Percentiles rank a stretch among this genome's conserved stretches.
These are phyloP conservation scores for Chiua sp. DNA, from an alignment of 1,284 basidiomycete genomes.

Conservation along the genomic window DNA sequence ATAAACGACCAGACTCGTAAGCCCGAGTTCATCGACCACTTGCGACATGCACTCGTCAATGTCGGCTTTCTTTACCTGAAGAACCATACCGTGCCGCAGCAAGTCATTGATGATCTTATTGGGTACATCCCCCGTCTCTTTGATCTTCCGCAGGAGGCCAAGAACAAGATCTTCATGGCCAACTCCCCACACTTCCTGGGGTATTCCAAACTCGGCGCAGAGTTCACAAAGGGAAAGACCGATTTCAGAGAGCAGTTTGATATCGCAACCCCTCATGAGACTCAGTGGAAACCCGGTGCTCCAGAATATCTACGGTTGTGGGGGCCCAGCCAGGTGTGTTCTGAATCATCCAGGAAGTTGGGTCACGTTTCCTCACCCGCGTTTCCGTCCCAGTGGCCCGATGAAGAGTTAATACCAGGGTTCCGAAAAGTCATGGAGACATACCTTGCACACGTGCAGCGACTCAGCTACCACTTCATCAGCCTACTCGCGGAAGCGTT, in stretches of 20 bases:
- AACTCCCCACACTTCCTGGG: constrained; percentile 49
- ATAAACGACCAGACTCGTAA: constrained; percentile 28
- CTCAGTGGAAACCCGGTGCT: constrained; percentile 41
- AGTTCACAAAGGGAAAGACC: constrained; percentile 43
- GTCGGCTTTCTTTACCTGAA: constrained; percentile 60
- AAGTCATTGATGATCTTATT: constrained; percentile 35
- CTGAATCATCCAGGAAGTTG: constrained; percentile 2
- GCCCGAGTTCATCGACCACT: constrained; percentile 50
- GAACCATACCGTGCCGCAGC: constrained; percentile 47
- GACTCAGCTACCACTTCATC: constrained; percentile 34
- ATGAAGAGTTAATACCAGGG: constrained; percentile 42
- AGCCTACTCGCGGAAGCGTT: constrained; percentile 36
- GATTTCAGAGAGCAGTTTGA: constrained; percentile 49
- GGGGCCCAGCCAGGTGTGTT: constrained; percentile 43
- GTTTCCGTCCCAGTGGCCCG: constrained; percentile 41
- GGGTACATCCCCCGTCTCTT: constrained; percentile 42
- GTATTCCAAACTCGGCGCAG: constrained; percentile 42
- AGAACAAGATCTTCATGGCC: constrained; percentile 42
- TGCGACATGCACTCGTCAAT: constrained; percentile 55
- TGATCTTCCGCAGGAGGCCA: constrained; percentile 41
- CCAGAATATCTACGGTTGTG: constrained; percentile 45
- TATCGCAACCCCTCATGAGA: constrained; percentile 43
- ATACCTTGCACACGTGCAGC: constrained; percentile 31
- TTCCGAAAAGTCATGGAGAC: constrained; percentile 38
- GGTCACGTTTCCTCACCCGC: too few relatives aligned